Conservation (phyloP, 2,329 filamentous ascomycete species). For the Zalaria obscura region DNA sequence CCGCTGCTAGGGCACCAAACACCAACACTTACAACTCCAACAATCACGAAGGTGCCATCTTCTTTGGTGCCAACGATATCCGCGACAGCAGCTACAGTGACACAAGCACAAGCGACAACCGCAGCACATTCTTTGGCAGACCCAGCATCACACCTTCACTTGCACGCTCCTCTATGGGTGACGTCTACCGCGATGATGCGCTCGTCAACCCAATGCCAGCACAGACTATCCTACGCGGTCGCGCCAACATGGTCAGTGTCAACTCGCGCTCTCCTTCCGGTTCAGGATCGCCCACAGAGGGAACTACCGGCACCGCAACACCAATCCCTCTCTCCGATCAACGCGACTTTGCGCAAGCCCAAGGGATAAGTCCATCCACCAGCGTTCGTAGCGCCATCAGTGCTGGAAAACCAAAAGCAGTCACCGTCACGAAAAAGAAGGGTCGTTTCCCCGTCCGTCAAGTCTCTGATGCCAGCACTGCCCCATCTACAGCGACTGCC, state of each 20-base stretch:
- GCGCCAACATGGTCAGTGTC: slow-evolving; percentile 86
- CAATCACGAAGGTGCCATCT: slow-evolving; percentile 59
- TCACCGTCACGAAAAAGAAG: slow-evolving; percentile 27
- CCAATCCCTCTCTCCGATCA: slow-evolving; percentile 3
- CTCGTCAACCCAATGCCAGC: slow-evolving; percentile 66
- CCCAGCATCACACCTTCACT: slow-evolving; percentile 36
- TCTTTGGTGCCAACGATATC: slow-evolving; percentile 82
- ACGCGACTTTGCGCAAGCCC: slow-evolving; percentile 1
- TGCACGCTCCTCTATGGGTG: slow-evolving; percentile 53
- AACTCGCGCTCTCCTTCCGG: slow-evolving; percentile 43
- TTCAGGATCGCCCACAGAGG: slow-evolving; percentile 36
- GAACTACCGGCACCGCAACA: not conserved
- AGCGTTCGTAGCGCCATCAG: slow-evolving; percentile 23
- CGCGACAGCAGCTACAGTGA: slow-evolving; percentile 84
- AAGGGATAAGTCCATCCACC: slow-evolving; percentile 16
- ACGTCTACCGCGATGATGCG: slow-evolving; percentile 84
- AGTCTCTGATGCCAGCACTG: slow-evolving; percentile 10
- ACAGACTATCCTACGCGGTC: slow-evolving; percentile 74
- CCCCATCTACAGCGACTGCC: slow-evolving; percentile 6
- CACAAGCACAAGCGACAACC: slow-evolving; percentile 39
- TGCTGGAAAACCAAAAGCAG: slow-evolving; percentile 28
- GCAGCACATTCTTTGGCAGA: slow-evolving; percentile 27
- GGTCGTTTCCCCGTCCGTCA: slow-evolving; percentile 16
- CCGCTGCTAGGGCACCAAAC: slow-evolving; percentile 41
- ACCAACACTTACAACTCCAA: slow-evolving; percentile 31